These are phyloP conservation scores for Melaleuca alternifolia DNA, from an alignment of 345 rosid species.

Conservation along the genomic window DNA sequence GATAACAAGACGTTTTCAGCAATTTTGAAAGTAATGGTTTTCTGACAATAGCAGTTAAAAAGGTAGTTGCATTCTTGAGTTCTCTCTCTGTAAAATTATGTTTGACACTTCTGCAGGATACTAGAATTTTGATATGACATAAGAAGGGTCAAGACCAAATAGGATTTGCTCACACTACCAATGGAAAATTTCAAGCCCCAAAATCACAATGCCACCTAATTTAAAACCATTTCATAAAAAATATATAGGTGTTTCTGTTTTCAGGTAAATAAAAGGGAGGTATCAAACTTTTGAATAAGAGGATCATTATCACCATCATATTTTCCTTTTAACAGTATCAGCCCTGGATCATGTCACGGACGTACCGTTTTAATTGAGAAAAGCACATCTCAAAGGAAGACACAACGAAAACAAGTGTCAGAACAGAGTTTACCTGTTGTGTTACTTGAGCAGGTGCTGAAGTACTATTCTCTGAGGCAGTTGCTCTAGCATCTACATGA, in stretches of 20 bases:
- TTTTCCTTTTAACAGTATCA: neutral
- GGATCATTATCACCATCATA: neutral
- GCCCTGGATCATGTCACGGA: neutral
- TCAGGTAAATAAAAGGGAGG: neutral
- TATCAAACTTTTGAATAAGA: neutral
- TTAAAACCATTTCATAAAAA: neutral
- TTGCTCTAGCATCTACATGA: neutral
- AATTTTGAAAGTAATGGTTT: neutral
- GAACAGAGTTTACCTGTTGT: constrained; percentile 16
- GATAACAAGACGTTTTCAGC: neutral
- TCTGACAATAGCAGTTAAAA: neutral
- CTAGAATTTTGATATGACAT: neutral
- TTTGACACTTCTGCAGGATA: neutral
- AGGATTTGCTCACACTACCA: neutral
- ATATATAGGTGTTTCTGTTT: neutral
- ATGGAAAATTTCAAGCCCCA: neutral
- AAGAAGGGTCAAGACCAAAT: neutral
- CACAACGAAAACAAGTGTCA: neutral
- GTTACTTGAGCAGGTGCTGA: constrained; percentile 6
- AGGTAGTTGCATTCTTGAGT: neutral
- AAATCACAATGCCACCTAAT: neutral
- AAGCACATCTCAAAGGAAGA: neutral
- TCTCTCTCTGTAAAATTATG: neutral
- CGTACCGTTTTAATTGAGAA: neutral
- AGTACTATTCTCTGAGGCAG: constrained; percentile 9